Evolutionary conservation across 805 yeast genomes (phyloP), one percentile per base, ranked within the genome.

Genomic region (Myxozyma udenii): DNA sequence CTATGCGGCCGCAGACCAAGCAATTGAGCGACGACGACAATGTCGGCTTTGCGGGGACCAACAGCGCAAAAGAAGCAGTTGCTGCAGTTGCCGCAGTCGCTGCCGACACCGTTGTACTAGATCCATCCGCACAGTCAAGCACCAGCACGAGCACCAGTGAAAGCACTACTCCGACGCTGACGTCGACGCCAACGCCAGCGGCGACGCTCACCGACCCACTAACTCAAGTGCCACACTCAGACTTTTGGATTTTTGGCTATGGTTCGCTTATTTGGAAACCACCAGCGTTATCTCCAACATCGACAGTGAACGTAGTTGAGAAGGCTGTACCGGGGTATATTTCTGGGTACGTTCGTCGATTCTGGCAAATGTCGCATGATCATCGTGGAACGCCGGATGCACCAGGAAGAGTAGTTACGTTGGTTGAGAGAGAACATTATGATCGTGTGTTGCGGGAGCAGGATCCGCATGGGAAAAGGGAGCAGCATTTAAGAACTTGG

Each of bases 341-440:
- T 22, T 73, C 74, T 46, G 96, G 96, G 1, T 88, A 73, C 60
- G 79, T 83, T 0, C 75, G 98, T 19, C 71, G 96, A 41, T 90
- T 90, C 65, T 90, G 96, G 96, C 97, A 90, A 67, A 38, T 38
- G 43, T 84, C 93, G 9, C 80, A 83, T 22, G 97, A 90, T 66
- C 96, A 91, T 67, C 71, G 97, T 47, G 97, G 97, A 0, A 85
- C 95, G 0, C 88, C 87, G 0, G 86, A 79, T 50, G 65, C 70
- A n/a, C 95, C 95, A 1, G 98, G 98, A 0, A 69, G 97, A 30
- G 97, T 90, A 1, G 96, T 79, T 7, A 90, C 97, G 0, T 71
- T 90, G 41, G 73, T 90, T 0, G 78, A 89, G 7, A 71, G 78
- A 41, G 75, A 76, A 5, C 63, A 61, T 59, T 23, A 32, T 26